Conservation (phyloP, 768 basidiomycete species). For the Mrakia hoshinonis region DNA sequence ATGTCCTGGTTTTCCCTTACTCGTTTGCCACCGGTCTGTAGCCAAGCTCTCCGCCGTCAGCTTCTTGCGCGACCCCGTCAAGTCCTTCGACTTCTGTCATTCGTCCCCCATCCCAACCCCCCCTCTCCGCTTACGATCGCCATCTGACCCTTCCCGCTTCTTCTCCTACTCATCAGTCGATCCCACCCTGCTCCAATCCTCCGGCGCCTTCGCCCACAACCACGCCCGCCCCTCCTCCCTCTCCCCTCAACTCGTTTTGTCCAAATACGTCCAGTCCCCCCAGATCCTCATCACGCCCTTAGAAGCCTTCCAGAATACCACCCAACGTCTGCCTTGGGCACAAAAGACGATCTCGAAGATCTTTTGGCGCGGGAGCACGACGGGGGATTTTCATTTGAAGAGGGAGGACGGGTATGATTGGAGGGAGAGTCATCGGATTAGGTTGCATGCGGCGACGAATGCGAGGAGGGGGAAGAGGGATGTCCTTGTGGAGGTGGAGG, state of each 20-base stretch:
- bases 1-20: too few relatives aligned
- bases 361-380: constrained; percentile 26
- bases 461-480: neutral
- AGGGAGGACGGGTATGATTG: constrained; percentile 12
- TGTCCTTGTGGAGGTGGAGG: neutral
- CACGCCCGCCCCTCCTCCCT: neutral
- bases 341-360: constrained; percentile 1
- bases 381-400: constrained; percentile 8
- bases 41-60: neutral
- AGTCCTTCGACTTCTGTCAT: constrained; percentile 23
- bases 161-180: neutral
- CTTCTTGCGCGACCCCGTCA: neutral
- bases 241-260: constrained; percentile 2
- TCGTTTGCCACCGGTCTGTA: too few relatives aligned
- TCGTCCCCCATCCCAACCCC: neutral
- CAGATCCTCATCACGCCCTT: constrained; percentile 3
- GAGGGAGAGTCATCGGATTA: constrained; percentile 11
- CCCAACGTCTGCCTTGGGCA: neutral
- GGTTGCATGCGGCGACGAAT: constrained; percentile 11
- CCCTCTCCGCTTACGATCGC: too few relatives aligned
- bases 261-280: neutral
- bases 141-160: neutral
- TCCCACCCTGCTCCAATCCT: neutral
- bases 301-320: constrained; percentile 6
- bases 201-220: constrained; percentile 1